Evolutionary conservation across 495 filamentous ascomycete genomes (phyloP).

Genomic region (Aspergillus hancockii): DNA sequence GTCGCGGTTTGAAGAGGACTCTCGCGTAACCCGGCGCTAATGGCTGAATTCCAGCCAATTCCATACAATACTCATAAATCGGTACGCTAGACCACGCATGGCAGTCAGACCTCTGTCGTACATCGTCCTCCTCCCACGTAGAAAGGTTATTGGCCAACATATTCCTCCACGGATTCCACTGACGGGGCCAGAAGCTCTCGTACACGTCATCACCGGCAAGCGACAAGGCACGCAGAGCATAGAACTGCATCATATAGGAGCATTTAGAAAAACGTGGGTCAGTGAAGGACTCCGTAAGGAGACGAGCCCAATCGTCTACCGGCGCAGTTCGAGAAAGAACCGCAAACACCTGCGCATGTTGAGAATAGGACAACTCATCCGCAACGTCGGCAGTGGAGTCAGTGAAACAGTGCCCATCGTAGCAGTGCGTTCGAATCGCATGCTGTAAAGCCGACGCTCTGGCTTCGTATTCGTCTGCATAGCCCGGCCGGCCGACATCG

Average conservation of each 20-base stretch:
- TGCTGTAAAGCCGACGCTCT: conserved; percentile 23
- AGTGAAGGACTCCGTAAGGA: conserved; percentile 25
- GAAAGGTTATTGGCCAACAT: conserved; percentile 39
- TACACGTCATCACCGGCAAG: conserved; percentile 28
- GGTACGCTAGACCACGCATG: conserved; percentile 47
- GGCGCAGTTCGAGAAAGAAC: conserved; percentile 32
- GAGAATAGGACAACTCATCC: conserved; percentile 29
- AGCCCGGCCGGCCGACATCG: conserved; percentile 29
- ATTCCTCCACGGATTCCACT: conserved; percentile 34
- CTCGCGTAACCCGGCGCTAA: conserved; percentile 25
- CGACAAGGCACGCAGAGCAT: conserved; percentile 35
- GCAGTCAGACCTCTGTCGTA: conserved; percentile 40
- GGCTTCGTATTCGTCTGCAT: conserved; percentile 35
- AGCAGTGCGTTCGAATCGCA: conserved; percentile 35
- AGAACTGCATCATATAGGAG: conserved; percentile 44
- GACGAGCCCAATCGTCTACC: conserved; percentile 7
- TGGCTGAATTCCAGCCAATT: conserved; percentile 33
- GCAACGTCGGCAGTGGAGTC: conserved; percentile 32
- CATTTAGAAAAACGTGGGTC: conserved; percentile 33
- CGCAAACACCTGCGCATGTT: conserved; percentile 40
- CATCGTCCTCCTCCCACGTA: conserved; percentile 45
- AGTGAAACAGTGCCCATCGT: conserved; percentile 34
- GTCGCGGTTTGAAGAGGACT: conserved; percentile 32
- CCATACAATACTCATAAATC: conserved; percentile 41
- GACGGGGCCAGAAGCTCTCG: conserved; percentile 26